phyloP scores from a whole-genome alignment of 495 filamentous ascomycete species.

The Xylaria telfairii region DNA sequence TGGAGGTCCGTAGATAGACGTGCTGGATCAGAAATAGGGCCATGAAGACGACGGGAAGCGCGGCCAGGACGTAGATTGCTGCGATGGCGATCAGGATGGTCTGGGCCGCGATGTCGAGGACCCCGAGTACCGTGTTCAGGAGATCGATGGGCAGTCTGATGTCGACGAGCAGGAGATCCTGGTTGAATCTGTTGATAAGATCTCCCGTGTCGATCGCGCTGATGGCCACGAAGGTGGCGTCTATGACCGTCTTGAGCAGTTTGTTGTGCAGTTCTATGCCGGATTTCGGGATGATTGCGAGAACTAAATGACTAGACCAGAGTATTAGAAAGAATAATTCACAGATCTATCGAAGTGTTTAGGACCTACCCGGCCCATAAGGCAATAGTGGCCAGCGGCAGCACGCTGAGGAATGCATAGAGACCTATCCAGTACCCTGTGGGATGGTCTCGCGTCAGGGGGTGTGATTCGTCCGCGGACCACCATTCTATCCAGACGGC shows the following conservation, averaged over 20 bases:
- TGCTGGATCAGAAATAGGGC: constrained; percentile 48
- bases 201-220: constrained; percentile 21
- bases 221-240: constrained; percentile 17
- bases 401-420: constrained; percentile 17
- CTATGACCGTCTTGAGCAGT: constrained; percentile 25
- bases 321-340: neutral
- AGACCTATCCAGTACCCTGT: constrained; percentile 27
- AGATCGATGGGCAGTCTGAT: constrained; percentile 29
- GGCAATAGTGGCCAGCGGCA: constrained; percentile 13
- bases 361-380: constrained; percentile 2
- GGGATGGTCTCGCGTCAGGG: neutral
- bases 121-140: constrained; percentile 17
- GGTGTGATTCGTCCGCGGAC: constrained; percentile 23
- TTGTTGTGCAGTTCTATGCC: constrained; percentile 23
- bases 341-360: neutral
- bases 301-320: constrained; percentile 6
- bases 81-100: constrained; percentile 20
- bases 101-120: constrained; percentile 18
- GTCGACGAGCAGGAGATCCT: constrained; percentile 30
- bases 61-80: constrained; percentile 12
- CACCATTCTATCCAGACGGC: constrained; percentile 27
- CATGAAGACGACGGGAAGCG: constrained; percentile 37
- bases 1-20: constrained; percentile 56
- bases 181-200: constrained; percentile 24
- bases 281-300: constrained; percentile 21